These are phyloP conservation scores for Penicillium atrosanguineum DNA, from an alignment of 495 filamentous ascomycete species.

Conservation along the genomic window DNA sequence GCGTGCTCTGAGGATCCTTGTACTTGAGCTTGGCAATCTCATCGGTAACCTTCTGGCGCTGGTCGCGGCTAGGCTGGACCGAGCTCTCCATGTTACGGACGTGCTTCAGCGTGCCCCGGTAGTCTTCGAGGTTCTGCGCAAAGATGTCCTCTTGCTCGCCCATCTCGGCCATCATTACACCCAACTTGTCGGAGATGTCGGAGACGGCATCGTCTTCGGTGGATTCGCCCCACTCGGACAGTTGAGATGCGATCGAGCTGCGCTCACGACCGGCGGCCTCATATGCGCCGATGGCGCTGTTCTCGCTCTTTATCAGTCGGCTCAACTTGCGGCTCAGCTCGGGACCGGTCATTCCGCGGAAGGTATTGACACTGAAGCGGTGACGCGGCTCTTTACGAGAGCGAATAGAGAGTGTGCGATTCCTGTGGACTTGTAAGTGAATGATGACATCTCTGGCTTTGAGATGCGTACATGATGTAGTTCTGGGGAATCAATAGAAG, in stretches of 20 bases:
- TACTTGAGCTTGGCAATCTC: slow-evolving; percentile 87
- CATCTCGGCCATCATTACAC: slow-evolving; percentile 84
- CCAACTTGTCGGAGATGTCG: slow-evolving; percentile 91
- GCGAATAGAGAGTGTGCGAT: slow-evolving; percentile 60
- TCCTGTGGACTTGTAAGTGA: slow-evolving; percentile 41
- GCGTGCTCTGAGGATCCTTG: slow-evolving; percentile 78
- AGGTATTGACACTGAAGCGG: slow-evolving; percentile 74
- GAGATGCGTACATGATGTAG: not conserved
- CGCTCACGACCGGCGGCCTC: slow-evolving; percentile 80
- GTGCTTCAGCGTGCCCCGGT: slow-evolving; percentile 73
- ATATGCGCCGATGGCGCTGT: slow-evolving; percentile 77
- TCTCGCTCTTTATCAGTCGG: slow-evolving; percentile 89
- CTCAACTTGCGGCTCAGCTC: slow-evolving; percentile 81
- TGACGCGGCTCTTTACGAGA: slow-evolving; percentile 52
- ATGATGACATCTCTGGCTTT: not conserved
- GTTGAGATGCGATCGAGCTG: slow-evolving; percentile 76
- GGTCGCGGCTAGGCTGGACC: slow-evolving; percentile 87
- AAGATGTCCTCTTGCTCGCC: slow-evolving; percentile 89
- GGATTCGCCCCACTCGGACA: slow-evolving; percentile 95
- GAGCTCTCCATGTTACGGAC: slow-evolving; percentile 89
- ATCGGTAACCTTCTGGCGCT: slow-evolving; percentile 78
- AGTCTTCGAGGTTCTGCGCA: slow-evolving; percentile 83
- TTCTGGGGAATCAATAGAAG: not conserved
- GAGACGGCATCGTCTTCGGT: slow-evolving; percentile 81
- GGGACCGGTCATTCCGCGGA: slow-evolving; percentile 79